Base-by-base conservation (phyloP, 1,284 basidiomycete species). In the Boletellus dicymbophilus region DNA sequence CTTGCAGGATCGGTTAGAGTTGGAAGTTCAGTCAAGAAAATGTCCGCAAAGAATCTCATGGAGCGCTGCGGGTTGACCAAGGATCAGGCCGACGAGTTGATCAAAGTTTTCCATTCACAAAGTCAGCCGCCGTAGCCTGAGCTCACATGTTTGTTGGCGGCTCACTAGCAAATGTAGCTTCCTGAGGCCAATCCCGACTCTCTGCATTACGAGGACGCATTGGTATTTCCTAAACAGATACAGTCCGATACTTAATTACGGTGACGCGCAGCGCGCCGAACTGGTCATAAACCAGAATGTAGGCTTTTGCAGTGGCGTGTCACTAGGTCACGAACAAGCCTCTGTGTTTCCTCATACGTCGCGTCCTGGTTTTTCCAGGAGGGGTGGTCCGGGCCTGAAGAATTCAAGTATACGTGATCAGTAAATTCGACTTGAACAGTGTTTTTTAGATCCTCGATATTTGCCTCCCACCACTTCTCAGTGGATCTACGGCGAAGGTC, bases 391-490 rank as follows among this genome's bases (percentile, higher is more conserved):
- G 44, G 13, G 16, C 42, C 40, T 48, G 52, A 49, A 15, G 65
- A 49, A 31, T 60, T 65, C 39, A 65, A 10, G 25, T 62, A 63
- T 23, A 61, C 40, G 36, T 65, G 51, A 30, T 53, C 65, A 43
- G 55, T 11, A 37, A 67, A 65, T 11, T 18, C 45, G 21, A 58
- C 59, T 37, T 44, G 47, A 16, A 41, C 46, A 12, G 25, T 31
- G 4, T 27, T 37, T 39, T 27, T 12, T 0, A 63, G 42, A 44
- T 50, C 45, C 16, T 56, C 45, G 18, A 44, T 44, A n/a, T 71
- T 67, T 27, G 16, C 20, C 28, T 50, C 45, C 66, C 66, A 69
- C 69, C 69, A 68, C n/a, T 48, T 28, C 16, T 62, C 55, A 16
- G 58, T 59, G 30, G 66, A 58, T 34, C 56, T 56, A 36, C 53